Evolutionary conservation across 345 rosid genomes (phyloP).

Genomic region (Cochlearia excelsa): DNA sequence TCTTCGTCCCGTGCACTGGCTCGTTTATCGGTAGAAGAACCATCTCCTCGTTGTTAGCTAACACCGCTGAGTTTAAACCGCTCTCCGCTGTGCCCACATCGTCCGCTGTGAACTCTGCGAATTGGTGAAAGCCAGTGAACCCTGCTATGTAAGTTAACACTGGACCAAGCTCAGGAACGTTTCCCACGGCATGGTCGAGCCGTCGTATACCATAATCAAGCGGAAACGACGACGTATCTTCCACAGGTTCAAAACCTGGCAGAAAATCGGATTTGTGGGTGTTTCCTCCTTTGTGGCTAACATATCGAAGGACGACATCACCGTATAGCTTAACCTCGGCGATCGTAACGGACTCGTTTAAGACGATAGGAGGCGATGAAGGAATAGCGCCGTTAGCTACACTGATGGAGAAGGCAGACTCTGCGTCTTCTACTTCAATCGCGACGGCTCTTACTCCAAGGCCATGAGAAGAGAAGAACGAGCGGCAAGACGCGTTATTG

Average conservation of each 20-base stretch:
- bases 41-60: slow-evolving; percentile 75
- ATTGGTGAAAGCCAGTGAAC: slow-evolving; percentile 88
- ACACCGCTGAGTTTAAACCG: slow-evolving; percentile 73
- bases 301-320: slow-evolving; percentile 80
- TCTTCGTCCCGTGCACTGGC: slow-evolving; percentile 84
- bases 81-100: slow-evolving; percentile 92
- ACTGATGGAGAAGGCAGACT: slow-evolving; percentile 53
- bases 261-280: slow-evolving; percentile 30
- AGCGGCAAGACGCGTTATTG: slow-evolving; percentile 38
- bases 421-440: slow-evolving; percentile 73
- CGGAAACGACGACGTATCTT: slow-evolving; percentile 52
- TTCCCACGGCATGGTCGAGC: slow-evolving; percentile 91
- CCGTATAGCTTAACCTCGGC: slow-evolving; percentile 82
- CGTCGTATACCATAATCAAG: slow-evolving; percentile 70
- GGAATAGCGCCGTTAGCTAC: slow-evolving; percentile 66
- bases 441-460: slow-evolving; percentile 72
- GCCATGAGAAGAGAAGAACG: slow-evolving; percentile 63
- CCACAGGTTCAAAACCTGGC: slow-evolving; percentile 61
- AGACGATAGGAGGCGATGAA: slow-evolving; percentile 45
- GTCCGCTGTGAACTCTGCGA: slow-evolving; percentile 88
- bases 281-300: slow-evolving; percentile 42
- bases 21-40: slow-evolving; percentile 83
- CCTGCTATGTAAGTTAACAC: slow-evolving; percentile 59
- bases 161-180: slow-evolving; percentile 68
- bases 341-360: slow-evolving; percentile 45